phyloP scores from a whole-genome alignment of 1,139 yeast species.

The Hanseniaspora sp. region DNA sequence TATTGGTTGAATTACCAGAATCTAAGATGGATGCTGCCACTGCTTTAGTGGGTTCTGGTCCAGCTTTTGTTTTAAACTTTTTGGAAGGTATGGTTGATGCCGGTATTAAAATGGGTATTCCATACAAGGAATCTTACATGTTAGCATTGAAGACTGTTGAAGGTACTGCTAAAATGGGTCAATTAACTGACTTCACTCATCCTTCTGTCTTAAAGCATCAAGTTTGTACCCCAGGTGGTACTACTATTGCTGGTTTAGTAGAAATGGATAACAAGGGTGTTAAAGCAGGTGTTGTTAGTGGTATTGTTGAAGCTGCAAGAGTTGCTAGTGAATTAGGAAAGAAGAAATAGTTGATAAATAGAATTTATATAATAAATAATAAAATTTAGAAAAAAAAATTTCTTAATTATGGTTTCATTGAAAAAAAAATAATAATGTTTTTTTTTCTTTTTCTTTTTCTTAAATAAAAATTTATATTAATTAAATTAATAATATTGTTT shows the following conservation, averaged over 20 bases:
- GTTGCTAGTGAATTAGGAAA: constrained; percentile 73
- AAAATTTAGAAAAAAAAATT: too few relatives aligned
- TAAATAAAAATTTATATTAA: too few relatives aligned
- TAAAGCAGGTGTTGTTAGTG: constrained; percentile 75
- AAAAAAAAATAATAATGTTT: too few relatives aligned
- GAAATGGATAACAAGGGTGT: constrained; percentile 88
- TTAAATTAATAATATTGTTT: too few relatives aligned
- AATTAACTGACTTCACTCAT: constrained; percentile 55
- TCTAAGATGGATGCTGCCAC: constrained; percentile 96
- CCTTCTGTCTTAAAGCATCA: constrained; percentile 85
- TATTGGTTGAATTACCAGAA: constrained; percentile 66
- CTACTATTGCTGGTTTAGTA: constrained; percentile 90
- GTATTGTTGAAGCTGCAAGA: constrained; percentile 80
- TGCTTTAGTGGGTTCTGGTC: constrained; percentile 90
- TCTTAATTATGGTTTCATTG: too few relatives aligned
- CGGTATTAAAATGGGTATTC: constrained; percentile 90
- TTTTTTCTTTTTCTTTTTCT: too few relatives aligned
- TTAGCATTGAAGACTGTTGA: constrained; percentile 94
- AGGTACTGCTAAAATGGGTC: constrained; percentile 93
- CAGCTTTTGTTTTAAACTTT: constrained; percentile 84
- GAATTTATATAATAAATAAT: background rate
- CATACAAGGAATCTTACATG: constrained; percentile 67
- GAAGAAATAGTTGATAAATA: constrained; percentile 33
- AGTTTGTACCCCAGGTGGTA: constrained; percentile 97
- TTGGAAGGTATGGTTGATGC: constrained; percentile 91